Base-by-base conservation (phyloP, 2,329 filamentous ascomycete genomes). In the Trichoderma semiorbis region DNA sequence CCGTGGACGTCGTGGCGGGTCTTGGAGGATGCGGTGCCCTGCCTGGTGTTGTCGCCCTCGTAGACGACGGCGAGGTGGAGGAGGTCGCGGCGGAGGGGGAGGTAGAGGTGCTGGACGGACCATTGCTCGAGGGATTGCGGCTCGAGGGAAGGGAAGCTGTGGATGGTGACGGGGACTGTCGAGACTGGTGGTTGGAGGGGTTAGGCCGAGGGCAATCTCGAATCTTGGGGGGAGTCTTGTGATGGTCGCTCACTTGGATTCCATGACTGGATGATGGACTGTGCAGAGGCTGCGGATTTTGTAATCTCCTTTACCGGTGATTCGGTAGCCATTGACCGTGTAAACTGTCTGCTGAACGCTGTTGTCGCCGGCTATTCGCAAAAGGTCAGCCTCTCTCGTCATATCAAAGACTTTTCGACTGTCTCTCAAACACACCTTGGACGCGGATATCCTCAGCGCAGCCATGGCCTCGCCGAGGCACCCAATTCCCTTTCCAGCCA, bases 61-160 rank as follows among this genome's bases (percentile, higher is more conserved):
- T 92, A 98, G 76, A 97, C 84, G 72, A 99, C 90, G 72, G 96
- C 96, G 75, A 93, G 90, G 84, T 99, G 95, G 69, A 99, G 90
- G 75, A 99, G 90, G 81, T 99, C 96, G 80, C 92, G 91, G 72
- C 96, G 92, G 61, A 97, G 87, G 3, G 96, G 96, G 39, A 98
- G 89, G 79, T 93, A 85, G 58, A 99, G 92, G 82, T 98, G 94
- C 78, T 93, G 92, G 73, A 90, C 85, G 53, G 92, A 91, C 85
- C 95, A 98, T 77, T 89, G 83, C 79, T 93, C 89, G 81, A 97
- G 92, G 65, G 89, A 86, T 63, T 90, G 85, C 28, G 96, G 96
- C 82, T 98, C 94, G 83, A 98, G 90, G 12, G 90, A 89, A 43
- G 96, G 96, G 85, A 98, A 99, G 80, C 87, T 86, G 88, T 97